Conservation (phyloP, 1,139 yeast species). For the Spathaspora jeffriesii region DNA sequence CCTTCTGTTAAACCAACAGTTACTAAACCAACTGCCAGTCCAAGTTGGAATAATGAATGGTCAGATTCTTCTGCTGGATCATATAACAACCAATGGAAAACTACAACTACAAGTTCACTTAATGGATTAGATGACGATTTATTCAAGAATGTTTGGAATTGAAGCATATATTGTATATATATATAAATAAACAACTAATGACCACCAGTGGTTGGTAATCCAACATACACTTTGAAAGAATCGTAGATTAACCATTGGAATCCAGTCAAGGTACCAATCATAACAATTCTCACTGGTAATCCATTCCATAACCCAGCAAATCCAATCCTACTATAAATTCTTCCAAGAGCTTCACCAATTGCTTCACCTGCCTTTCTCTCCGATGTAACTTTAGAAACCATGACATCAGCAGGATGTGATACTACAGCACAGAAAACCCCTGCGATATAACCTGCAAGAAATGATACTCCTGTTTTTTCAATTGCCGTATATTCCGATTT, state of each 20-base stretch:
- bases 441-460: slow-evolving; percentile 93
- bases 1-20: slow-evolving; percentile 6
- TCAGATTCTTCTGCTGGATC: slow-evolving; percentile 20
- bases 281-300: slow-evolving; percentile 86
- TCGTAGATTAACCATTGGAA: slow-evolving; percentile 97
- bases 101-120: not conserved
- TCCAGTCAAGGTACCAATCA: slow-evolving; percentile 97
- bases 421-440: slow-evolving; percentile 95
- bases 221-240: slow-evolving; percentile 87
- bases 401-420: slow-evolving; percentile 96
- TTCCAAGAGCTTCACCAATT: slow-evolving; percentile 61
- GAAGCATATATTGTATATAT: slow-evolving; percentile 7
- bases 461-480: slow-evolving; percentile 92
- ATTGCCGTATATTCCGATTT: slow-evolving; percentile 37
- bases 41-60: slow-evolving; percentile 41
- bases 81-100: slow-evolving; percentile 6
- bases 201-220: slow-evolving; percentile 90
- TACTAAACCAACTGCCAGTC: slow-evolving; percentile 1
- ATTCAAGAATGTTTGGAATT: slow-evolving; percentile 61
- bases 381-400: slow-evolving; percentile 89
- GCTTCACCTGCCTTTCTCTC: slow-evolving; percentile 71
- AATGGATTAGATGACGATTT: slow-evolving; percentile 41
- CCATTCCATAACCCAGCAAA: slow-evolving; percentile 95
- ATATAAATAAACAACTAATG: slow-evolving; percentile 28
- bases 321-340: slow-evolving; percentile 82